Percentiles rank a stretch among this genome's conserved stretches.
phyloP scores from a whole-genome alignment of 148 eudicot genomes.

The Fagopyrum homotropicum region DNA sequence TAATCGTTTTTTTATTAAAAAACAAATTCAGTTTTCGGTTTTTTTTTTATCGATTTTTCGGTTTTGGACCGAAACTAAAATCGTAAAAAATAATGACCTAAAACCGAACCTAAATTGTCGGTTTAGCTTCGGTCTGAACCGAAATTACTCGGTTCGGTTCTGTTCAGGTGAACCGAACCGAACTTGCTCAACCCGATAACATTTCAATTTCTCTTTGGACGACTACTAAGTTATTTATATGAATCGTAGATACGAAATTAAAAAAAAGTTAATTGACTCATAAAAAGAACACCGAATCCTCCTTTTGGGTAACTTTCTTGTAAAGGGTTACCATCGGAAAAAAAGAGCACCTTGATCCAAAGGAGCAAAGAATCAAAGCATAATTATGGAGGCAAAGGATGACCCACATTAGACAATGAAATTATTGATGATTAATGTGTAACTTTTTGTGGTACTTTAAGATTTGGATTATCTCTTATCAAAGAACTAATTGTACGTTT shows the following conservation, averaged over 20 bases:
- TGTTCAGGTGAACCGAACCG: too few relatives aligned
- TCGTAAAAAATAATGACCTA: too few relatives aligned
- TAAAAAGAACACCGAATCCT: not conserved
- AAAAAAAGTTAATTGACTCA: not conserved
- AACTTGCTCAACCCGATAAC: too few relatives aligned
- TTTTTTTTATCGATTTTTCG: too few relatives aligned
- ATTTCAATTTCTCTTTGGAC: too few relatives aligned
- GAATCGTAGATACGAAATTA: not conserved
- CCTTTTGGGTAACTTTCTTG: not conserved
- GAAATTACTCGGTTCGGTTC: too few relatives aligned
- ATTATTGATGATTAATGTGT: not conserved
- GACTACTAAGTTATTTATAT: too few relatives aligned
- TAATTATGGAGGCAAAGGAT: not conserved
- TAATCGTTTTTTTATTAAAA: too few relatives aligned
- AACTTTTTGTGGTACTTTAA: not conserved
- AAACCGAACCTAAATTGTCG: too few relatives aligned
- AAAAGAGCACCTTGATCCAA: not conserved
- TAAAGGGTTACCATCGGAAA: not conserved
- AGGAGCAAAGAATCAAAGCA: not conserved
- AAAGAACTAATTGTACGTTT: not conserved
- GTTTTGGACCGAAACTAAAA: too few relatives aligned
- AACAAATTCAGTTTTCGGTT: too few relatives aligned
- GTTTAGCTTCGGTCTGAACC: too few relatives aligned
- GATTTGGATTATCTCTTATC: not conserved
- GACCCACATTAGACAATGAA: constrained; percentile 9